Evolutionary conservation across 148 eudicot species (phyloP), one percentile per base, ranked within the genome.

Genomic region (Suaeda aralocaspica): DNA sequence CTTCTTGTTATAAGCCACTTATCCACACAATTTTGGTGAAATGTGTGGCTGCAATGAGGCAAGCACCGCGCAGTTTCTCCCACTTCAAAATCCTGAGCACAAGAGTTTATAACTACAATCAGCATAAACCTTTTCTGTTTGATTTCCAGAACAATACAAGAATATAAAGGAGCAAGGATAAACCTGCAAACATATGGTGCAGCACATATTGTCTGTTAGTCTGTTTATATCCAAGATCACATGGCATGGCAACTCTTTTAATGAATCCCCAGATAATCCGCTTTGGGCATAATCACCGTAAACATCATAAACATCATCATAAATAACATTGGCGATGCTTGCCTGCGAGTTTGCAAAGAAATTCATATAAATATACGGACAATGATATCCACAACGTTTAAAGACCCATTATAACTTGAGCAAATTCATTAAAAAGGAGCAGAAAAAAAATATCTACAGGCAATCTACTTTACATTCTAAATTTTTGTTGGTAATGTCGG

Each of bases 171-270:
- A 84, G 14, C 11, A 0, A 57, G 13, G 53, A 56, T 39, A 51
- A 45, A 87, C 91, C 91, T 87, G 88, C 66, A 87, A 75, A 69
- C 88, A 87, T 50, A 84, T 84, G 55, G 91, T 72, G 78, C 90
- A 82, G 79, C 81, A 81, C 21, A 77, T 70, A 71, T 72, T 74
- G 57, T 75, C 78, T 22, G 73, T 56, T 41, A 78, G 59, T 46
- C 26, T 68, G 44, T 69, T 70, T 45, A 72, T 73, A 45, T 82
- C 80, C 68, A 74, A 55, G 41, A 82, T 70, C 61, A 78, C 75
- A 78, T 80, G 84, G 71, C 69, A 71, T 29, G 88, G 87, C 58
- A 87, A 64, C 61, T 74, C 77, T 66, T 72, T 75, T 28, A 84
- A 62, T 33, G 84, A 73, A 51, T 82, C 82, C 22, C 53, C 70